phyloP scores from a whole-genome alignment of 495 filamentous ascomycete species.

The Melanomma pulvis-pyrius region DNA sequence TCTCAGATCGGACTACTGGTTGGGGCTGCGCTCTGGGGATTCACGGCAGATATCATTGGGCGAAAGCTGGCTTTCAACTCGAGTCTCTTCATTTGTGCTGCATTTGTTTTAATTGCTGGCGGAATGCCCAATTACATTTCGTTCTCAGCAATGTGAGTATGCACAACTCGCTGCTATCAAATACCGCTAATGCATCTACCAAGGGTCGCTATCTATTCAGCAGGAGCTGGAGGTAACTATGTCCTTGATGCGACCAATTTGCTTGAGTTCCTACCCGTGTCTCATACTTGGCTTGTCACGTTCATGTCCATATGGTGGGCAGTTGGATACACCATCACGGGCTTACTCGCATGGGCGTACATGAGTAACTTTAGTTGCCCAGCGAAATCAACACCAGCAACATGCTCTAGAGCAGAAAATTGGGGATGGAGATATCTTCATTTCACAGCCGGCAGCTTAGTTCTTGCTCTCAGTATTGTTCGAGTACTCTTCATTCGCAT shows the following conservation, averaged over 20 bases:
- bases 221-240: slow-evolving; percentile 46
- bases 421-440: slow-evolving; percentile 48
- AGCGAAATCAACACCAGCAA: slow-evolving; percentile 35
- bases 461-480: slow-evolving; percentile 38
- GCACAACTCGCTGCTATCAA: neutral
- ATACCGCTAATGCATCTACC: neutral
- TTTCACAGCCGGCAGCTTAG: slow-evolving; percentile 42
- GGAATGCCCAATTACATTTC: slow-evolving; percentile 45
- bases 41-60: slow-evolving; percentile 50
- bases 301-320: slow-evolving; percentile 49
- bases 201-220: slow-evolving; percentile 49
- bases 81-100: slow-evolving; percentile 47
- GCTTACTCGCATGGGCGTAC: slow-evolving; percentile 50
- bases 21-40: slow-evolving; percentile 49
- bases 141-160: slow-evolving; percentile 41
- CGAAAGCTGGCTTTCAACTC: slow-evolving; percentile 51
- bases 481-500: slow-evolving; percentile 41
- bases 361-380: slow-evolving; percentile 48
- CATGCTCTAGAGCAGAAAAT: slow-evolving; percentile 39
- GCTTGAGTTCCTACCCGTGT: slow-evolving; percentile 45
- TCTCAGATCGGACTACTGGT: slow-evolving; percentile 46
- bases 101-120: slow-evolving; percentile 43
- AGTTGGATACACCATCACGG: slow-evolving; percentile 47
- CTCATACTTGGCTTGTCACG: slow-evolving; percentile 46
- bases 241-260: slow-evolving; percentile 47